Base-by-base conservation (phyloP, 768 basidiomycete genomes). In the Suillus subluteus region DNA sequence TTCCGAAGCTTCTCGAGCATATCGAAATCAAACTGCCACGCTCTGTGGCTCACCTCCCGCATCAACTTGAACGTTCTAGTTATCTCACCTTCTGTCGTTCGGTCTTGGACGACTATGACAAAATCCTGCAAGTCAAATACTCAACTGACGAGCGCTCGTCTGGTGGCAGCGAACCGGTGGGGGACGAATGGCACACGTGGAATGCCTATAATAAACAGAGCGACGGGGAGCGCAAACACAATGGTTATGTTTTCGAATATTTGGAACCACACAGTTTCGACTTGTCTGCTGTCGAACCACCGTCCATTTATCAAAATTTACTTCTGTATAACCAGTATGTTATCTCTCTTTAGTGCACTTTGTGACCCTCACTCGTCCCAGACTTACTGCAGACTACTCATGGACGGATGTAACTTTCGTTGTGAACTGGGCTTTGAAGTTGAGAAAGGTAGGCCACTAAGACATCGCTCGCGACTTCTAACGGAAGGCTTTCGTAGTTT, bases 321-420 rank as follows among this genome's bases (percentile, higher is more conserved):
- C 44, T 44, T 44, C 44, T 55, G 18, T 56, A 64, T 26, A 64
- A 64, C 0, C 63, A 56, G 63, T 64, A 64, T 40, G 63, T 18
- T 44, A 7, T 23, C 23, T 50, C 48, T 38, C 1, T 8, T 21
- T 9, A 21, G 18, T 44, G 43, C 18, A n/a, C n/a, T 23, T 35
- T 30, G n/a, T 3, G 38, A 13, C 23, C 23, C 44, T 44, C 18
- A 44, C 44, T 44, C 44, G 8, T 21, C 21, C 44, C 44, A 44
- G 44, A 44, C 44, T 44, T 21, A 21, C 44, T 21, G 44, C 44
- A 21, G 44, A 44, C 21, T 44, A 44, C 21, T 44, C 44, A 9
- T 44, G 44, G 18, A 9, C 7, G 44, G 44, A 21, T 44, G 6
- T 44, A 44, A 21, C 44, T 21, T 1, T 44, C 18, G 44, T 21